Base-by-base conservation (phyloP, 2,329 filamentous ascomycete species). In the Rugonectria rugulosa region DNA sequence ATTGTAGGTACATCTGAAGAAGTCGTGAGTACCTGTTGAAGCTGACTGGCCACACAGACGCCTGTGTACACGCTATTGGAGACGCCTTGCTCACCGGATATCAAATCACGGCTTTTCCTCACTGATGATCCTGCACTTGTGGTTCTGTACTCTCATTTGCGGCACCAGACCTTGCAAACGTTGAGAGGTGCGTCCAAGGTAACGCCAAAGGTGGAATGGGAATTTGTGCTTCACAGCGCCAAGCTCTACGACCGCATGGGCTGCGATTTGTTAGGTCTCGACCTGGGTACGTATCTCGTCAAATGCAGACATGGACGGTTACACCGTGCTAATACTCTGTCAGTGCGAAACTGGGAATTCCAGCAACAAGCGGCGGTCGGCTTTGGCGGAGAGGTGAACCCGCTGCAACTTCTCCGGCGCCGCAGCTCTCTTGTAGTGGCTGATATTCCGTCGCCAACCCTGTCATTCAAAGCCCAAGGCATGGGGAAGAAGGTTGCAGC, bases 41-140 rank as follows among this genome's bases (percentile, higher is more conserved):
- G 48, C 55, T 57, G 26, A 64, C 42, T 6, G 17, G 15, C 6
- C 24, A 47, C 36, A 29, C 32, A 92, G 88, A 91, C 89, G 2
- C 92, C 93, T 1, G 84, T 97, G 1, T 88, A 90, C 59, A 86
- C 85, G 0, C 81, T 97, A 2, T 76, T 95, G 8, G 85, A 88
- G 56, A 88, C 86, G 0, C 87, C 88, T 0, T 81, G 82, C 53
- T 86, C 85, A 1, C 86, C 89, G 0, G 88, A 88, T 61, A 79
- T 93, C 49, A 85, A 88, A 59, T 88, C 90, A 4, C 91, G 89
- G 66, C 83, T 89, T 3, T 97, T 94, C 74, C 79, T 96, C 2
- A 91, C 92, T 0, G 94, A 98, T 65, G 95, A 99, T 70, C 94
- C 95, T 1, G 91, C 92, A 0, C 81, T 97, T 2, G 86, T 97